phyloP scores from a whole-genome alignment of 2,329 filamentous ascomycete species.

The Diaporthe velutina region DNA sequence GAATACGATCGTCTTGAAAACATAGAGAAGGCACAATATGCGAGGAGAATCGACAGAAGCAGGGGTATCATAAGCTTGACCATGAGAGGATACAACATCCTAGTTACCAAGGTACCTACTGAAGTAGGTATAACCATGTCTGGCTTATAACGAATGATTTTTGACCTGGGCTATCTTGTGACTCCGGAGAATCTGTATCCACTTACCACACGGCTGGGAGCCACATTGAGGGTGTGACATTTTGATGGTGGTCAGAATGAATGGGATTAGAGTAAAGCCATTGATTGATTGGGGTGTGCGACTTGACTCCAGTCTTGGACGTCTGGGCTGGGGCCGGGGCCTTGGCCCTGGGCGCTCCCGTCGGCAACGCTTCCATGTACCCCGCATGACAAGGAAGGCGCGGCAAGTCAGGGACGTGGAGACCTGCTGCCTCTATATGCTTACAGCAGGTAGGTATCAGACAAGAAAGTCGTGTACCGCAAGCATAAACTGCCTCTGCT shows the following conservation, averaged over 20 bases:
- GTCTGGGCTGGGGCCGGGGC: background rate
- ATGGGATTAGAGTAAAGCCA: background rate
- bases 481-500: background rate
- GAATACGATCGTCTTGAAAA: too few relatives aligned
- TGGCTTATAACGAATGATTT: too few relatives aligned
- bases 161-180: too few relatives aligned
- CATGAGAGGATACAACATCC: too few relatives aligned
- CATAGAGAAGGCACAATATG: too few relatives aligned
- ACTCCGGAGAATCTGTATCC: too few relatives aligned
- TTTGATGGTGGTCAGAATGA: background rate
- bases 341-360: slow-evolving; percentile 15
- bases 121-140: too few relatives aligned
- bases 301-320: background rate
- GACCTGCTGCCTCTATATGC: background rate
- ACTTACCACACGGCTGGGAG: background rate
- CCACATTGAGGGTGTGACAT: background rate
- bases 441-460: background rate
- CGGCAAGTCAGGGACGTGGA: background rate
- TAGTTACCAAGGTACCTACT: too few relatives aligned
- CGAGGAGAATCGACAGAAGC: too few relatives aligned
- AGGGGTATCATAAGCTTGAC: too few relatives aligned
- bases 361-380: background rate
- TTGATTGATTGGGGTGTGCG: background rate
- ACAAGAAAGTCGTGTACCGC: background rate
- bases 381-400: slow-evolving; percentile 9